Conservation (phyloP, 768 basidiomycete species). For the Serendipita sp. region DNA sequence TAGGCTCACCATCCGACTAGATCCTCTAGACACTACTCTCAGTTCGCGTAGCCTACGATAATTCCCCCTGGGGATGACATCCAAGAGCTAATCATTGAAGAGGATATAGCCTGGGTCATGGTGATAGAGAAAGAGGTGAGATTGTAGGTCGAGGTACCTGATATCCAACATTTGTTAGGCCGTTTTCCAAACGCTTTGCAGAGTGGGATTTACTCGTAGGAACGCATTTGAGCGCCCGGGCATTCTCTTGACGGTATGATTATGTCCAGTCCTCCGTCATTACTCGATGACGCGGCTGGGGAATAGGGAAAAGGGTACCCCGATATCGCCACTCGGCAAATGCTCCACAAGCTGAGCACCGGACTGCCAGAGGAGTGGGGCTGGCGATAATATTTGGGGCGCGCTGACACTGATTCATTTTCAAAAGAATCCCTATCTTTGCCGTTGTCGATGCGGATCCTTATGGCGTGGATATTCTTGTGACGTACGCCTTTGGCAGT, state of each 20-base stretch:
- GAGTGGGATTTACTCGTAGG: conserved; percentile 34
- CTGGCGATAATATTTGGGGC: neutral
- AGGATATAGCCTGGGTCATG: conserved; percentile 55
- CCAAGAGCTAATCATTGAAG: conserved; percentile 36
- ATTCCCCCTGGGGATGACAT: conserved; percentile 70
- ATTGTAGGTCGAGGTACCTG: conserved; percentile 7
- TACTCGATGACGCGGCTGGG: neutral
- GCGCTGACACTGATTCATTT: neutral
- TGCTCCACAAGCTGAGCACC: conserved; percentile 56
- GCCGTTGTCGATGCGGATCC: conserved; percentile 83
- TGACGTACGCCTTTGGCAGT: conserved; percentile 76
- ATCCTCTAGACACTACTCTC: neutral
- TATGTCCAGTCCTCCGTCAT: neutral
- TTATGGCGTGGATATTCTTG: conserved; percentile 81
- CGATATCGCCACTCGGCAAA: conserved; percentile 76
- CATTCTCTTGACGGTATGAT: conserved; percentile 56
- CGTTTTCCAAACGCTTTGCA: conserved; percentile 78
- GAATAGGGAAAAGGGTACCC: conserved; percentile 91
- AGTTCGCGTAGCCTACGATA: conserved; percentile 40
- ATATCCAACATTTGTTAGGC: conserved; percentile 36
- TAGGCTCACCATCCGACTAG: conserved; percentile 14
- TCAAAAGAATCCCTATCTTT: conserved; percentile 54
- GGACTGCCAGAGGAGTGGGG: conserved; percentile 30
- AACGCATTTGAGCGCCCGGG: conserved; percentile 42
- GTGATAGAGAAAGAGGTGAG: conserved; percentile 86